phyloP scores from a whole-genome alignment of 2,329 filamentous ascomycete genomes.

The Acarospora socialis region DNA sequence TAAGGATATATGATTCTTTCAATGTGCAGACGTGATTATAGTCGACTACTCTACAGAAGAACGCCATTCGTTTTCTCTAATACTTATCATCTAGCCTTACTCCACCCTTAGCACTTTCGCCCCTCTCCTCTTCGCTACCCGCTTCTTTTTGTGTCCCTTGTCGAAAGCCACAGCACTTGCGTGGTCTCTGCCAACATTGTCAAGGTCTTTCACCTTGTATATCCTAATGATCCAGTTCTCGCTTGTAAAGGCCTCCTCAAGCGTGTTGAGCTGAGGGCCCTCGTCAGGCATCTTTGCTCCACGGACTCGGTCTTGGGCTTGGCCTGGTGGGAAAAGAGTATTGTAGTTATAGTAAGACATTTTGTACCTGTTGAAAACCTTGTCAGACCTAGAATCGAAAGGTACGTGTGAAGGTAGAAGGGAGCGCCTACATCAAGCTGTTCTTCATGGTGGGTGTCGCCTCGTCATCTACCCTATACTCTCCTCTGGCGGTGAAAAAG shows the following conservation, averaged over 20 bases:
- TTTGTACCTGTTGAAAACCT: conserved; percentile 65
- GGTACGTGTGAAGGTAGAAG: too few relatives aligned
- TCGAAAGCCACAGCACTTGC: conserved; percentile 42
- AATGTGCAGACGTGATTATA: too few relatives aligned
- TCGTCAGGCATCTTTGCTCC: conserved; percentile 65
- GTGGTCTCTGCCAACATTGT: conserved; percentile 89
- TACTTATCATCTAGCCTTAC: too few relatives aligned
- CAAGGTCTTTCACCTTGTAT: conserved; percentile 98
- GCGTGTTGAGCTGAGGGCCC: conserved; percentile 68
- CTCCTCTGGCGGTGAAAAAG: conserved; percentile 85
- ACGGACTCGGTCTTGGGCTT: conserved; percentile 82
- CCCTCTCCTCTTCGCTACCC: conserved; percentile 30
- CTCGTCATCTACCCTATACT: conserved; percentile 87
- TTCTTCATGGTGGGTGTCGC: conserved; percentile 97
- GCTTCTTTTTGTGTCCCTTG: conserved; percentile 39
- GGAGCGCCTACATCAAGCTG: conserved; percentile 77
- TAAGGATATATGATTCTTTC: too few relatives aligned
- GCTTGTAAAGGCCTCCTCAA: conserved; percentile 96
- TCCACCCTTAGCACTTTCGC: conserved; percentile 29
- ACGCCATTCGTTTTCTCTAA: too few relatives aligned
- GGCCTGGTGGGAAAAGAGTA: conserved; percentile 76
- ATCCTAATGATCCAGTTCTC: conserved; percentile 99
- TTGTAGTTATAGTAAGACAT: conserved; percentile 99
- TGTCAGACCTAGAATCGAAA: too few relatives aligned
- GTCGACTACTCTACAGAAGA: too few relatives aligned